Evolutionary conservation across 768 basidiomycete species (phyloP), one percentile per base, ranked within the genome.

Genomic region (Xerocomus potaroensis): DNA sequence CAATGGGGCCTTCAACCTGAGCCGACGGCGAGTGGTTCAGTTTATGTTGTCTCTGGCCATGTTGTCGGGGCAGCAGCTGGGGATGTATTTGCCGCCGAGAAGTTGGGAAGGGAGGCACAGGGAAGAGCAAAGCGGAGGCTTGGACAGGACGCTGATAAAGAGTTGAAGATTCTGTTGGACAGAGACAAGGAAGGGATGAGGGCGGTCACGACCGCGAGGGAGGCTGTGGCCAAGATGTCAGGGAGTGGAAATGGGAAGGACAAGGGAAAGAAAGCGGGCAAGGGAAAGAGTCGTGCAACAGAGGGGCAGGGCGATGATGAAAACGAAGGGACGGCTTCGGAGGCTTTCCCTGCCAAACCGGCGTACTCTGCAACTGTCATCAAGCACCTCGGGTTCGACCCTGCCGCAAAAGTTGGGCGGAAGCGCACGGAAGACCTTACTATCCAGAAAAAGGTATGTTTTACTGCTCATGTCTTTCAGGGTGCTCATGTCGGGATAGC

Each of bases 1-100:
- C 81, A 89, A 63, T 84, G 82, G 83, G 89, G 90, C 3, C 72
- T 91, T 4, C 71, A 81, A 51, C 87, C 87, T 4, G 69, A 74
- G 24, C 60, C 71, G 2, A 40, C 54, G 1, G 47, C 60, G 10
- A 60, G 65, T 4, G 65, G 66, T 14, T 69, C 83, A 43, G 90
- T 91, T 7, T 96, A 95, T 58, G 73, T 95, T 35, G 74, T 94
- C 18, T 82, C 83, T 0, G 90, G 91, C 3, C 87, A 90, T 48
- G 71, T 91, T 43, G 75, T 92, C 9, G 73, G 77, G 26, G 79
- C 75, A 16, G 61, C 69, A 2, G 61, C 59, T 24, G 65, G 52
- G 3, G 59, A 62, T 16, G 56, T 86, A 54, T 83, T 78, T 51
- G 60, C 82, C 3, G 61, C 74, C 1, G 93, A 95, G 66, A 81